Conservation (phyloP, 768 basidiomycete genomes). For the Suillus sp. region DNA sequence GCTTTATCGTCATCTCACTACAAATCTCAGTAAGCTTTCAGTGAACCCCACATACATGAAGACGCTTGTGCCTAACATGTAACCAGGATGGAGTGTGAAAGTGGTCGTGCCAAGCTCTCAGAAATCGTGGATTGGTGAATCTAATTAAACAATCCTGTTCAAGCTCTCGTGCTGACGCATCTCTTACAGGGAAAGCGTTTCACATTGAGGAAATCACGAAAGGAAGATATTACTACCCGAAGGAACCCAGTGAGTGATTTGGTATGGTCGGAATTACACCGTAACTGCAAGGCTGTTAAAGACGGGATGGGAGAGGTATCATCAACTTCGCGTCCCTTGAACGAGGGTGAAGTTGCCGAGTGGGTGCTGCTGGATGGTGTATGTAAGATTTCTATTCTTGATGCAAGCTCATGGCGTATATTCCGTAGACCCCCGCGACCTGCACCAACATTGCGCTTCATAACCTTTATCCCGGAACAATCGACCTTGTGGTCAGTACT, state of each 20-base stretch:
- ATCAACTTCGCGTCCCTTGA: constrained; percentile 59
- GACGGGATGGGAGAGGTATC: constrained; percentile 75
- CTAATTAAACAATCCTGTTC: neutral
- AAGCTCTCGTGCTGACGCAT: constrained; percentile 1
- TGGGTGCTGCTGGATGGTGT: constrained; percentile 93
- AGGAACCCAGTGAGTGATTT: constrained; percentile 44
- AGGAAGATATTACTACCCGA: constrained; percentile 80
- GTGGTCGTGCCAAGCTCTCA: constrained; percentile 81
- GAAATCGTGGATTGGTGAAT: constrained; percentile 85
- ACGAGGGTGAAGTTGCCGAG: constrained; percentile 77
- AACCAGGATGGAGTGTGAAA: constrained; percentile 73
- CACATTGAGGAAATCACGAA: constrained; percentile 73
- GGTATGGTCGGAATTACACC: neutral
- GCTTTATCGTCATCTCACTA: constrained; percentile 62
- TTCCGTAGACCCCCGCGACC: constrained; percentile 78
- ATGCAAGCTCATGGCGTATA: neutral
- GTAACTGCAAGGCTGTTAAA: constrained; percentile 19
- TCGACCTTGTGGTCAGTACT: constrained; percentile 81
- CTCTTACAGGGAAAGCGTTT: constrained; percentile 68
- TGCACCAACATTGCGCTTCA: constrained; percentile 90
- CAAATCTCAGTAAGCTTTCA: constrained; percentile 52
- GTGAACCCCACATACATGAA: constrained; percentile 12
- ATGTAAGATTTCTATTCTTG: constrained; percentile 27
- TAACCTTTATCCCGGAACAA: constrained; percentile 81
- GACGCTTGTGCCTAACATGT: constrained; percentile 1